Percentiles rank a stretch among this genome's conserved stretches.
phyloP scores from a whole-genome alignment of 768 basidiomycete species.

The Mycena floridula region DNA sequence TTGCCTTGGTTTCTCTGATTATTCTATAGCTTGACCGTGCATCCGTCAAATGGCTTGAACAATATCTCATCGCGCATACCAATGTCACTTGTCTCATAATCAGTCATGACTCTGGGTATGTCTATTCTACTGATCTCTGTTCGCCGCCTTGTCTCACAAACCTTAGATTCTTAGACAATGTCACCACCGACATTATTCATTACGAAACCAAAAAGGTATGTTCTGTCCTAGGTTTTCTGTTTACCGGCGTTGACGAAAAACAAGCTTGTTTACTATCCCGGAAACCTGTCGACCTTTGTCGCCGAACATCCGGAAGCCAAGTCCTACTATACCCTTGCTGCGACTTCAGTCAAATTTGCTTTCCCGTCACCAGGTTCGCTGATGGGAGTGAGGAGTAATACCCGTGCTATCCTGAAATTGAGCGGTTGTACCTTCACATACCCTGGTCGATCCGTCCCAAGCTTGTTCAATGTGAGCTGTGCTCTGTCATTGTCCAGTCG shows the following conservation, averaged over 20 bases:
- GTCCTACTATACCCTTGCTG: slow-evolving; percentile 94
- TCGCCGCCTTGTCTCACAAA: slow-evolving; percentile 6
- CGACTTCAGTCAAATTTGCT: slow-evolving; percentile 88
- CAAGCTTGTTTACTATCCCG: slow-evolving; percentile 88
- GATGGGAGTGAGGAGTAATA: slow-evolving; percentile 96
- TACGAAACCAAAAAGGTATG: slow-evolving; percentile 88
- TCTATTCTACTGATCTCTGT: slow-evolving; percentile 8
- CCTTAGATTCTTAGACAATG: slow-evolving; percentile 82
- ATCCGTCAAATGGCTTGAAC: slow-evolving; percentile 89
- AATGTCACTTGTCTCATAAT: slow-evolving; percentile 89
- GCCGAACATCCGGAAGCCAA: slow-evolving; percentile 87
- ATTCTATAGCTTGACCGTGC: slow-evolving; percentile 59
- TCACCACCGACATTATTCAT: slow-evolving; percentile 96
- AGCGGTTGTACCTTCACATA: slow-evolving; percentile 91
- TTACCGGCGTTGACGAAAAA: slow-evolving; percentile 4
- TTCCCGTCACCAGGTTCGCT: slow-evolving; percentile 95
- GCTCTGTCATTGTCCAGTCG: slow-evolving; percentile 92
- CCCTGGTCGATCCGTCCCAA: slow-evolving; percentile 75
- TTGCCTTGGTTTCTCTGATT: slow-evolving; percentile 8
- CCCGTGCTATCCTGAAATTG: slow-evolving; percentile 92
- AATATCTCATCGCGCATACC: slow-evolving; percentile 76
- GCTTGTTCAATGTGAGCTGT: slow-evolving; percentile 83
- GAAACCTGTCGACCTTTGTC: slow-evolving; percentile 89
- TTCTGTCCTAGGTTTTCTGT: slow-evolving; percentile 9
- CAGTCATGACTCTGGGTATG: slow-evolving; percentile 93